Evolutionary conservation across 257 asterid genomes (phyloP), one percentile per base, ranked within the genome.

Genomic region (Lantana camara): DNA sequence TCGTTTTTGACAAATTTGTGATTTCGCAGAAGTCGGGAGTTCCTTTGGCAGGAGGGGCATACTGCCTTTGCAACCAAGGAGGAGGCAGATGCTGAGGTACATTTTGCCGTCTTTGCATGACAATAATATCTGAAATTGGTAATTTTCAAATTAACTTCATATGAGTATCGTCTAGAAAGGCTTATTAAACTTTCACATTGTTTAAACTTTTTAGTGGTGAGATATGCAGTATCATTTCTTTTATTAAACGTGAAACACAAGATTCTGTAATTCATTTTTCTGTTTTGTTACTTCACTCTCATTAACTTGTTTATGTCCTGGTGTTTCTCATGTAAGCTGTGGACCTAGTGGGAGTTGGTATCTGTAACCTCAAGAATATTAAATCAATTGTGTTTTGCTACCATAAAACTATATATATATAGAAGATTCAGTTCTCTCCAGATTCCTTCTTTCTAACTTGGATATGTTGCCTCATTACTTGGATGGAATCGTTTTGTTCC

Each of bases 11-110:
- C 67, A 52, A 50, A 16, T 41, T 71, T 74, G 35, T 58, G 42
- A 42, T 65, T 74, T 73, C 71, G 48, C 63, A 90, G 97, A 95
- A 94, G 99, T 56, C 96, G 96, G 38, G 99, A 94, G 74, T 94
- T 94, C 75, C 90, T 94, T 50, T 88, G 99, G 99, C 99, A 94
- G 73, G 99, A 88, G 73, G 97, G 97, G 21, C 99, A 94, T 74
- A 90, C 97, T 64, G 99, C 99, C 60, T 94, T 94, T 75, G 99
- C 96, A 60, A 94, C 96, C 30, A 86, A 88, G 76, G 88, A 75
- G 76, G 99, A 94, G 75, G 95, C 97, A 13, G 99, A 93, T 65
- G 40, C 82, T 7, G 97, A 90, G 94, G 98, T 86, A 78, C 60
- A 41, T 54, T 60, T 53, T 41, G 17, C 73, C 42, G 37, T 29